phyloP scores from a whole-genome alignment of 768 basidiomycete genomes.

The Dioszegia crocea region DNA sequence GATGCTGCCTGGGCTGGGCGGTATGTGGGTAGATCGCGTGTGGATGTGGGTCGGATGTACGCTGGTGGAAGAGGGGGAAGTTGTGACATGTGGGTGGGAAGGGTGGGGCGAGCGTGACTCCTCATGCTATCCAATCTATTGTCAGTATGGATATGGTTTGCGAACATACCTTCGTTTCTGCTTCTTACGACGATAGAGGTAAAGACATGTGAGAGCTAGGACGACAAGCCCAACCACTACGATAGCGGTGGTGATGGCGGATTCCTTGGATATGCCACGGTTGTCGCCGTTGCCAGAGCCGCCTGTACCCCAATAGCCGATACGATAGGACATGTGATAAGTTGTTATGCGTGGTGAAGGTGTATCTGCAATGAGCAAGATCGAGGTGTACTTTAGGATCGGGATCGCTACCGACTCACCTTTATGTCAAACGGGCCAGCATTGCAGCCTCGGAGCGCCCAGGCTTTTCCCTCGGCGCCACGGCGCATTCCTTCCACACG shows the following conservation, averaged over 20 bases:
- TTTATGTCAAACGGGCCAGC: too few relatives aligned
- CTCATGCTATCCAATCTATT: not conserved
- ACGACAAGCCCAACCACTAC: not conserved
- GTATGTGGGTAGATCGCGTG: not conserved
- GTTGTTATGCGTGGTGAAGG: not conserved
- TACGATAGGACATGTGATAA: not conserved
- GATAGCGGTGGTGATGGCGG: not conserved
- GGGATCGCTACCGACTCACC: not conserved
- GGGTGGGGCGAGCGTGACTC: not conserved
- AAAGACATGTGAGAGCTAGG: not conserved
- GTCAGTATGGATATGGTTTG: not conserved
- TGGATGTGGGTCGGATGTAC: not conserved
- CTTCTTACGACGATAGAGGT: not conserved
- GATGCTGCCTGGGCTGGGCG: not conserved
- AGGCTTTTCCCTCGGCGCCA: too few relatives aligned
- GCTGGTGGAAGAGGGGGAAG: conserved; percentile 1
- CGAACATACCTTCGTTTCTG: not conserved
- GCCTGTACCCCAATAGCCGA: not conserved
- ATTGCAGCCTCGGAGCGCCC: too few relatives aligned
- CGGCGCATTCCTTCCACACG: too few relatives aligned
- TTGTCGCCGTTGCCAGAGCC: not conserved
- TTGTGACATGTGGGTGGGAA: not conserved
- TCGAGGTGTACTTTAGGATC: not conserved
- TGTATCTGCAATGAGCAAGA: not conserved
- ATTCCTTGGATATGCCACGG: not conserved